Evolutionary conservation across 768 basidiomycete species (phyloP), one percentile per base, ranked within the genome.

Genomic region (Exsudoporus frostii): DNA sequence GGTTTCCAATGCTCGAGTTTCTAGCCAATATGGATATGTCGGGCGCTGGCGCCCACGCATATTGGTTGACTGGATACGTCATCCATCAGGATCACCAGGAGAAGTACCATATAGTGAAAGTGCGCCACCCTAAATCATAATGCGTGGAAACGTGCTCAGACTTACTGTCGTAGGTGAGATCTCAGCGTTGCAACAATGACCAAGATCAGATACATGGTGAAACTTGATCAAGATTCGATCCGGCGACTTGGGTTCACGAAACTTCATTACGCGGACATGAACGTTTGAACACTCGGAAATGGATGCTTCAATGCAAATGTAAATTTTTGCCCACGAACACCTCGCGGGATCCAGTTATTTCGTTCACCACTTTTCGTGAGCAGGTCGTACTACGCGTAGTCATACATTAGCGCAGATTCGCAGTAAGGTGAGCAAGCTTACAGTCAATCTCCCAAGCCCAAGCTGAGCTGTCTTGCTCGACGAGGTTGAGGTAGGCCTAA

Each of bases 361-460:
- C 15, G 46, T 32, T 76, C 54, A 79, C 78, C 78, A 79, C 62
- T 74, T 79, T 65, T 80, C 78, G 41, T 79, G 79, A n/a, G 78
- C 79, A 42, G 78, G 77, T 40, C 78, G 79, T 14, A 79, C 77
- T 78, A 42, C 1, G 2, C 48, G 8, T 22, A 20, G 22, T 25
- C 25, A 27, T n/a, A 24, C 6, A 45, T 46, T 1, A 49, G 32
- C 13, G 30, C 6, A 13, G 25, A 34, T 45, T 30, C n/a, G 24
- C 2, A 7, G 19, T 13, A 30, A 40, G 8, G 15, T 17, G 5
- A 40, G 22, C 19, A 45, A 3, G 71, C 86, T 73, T 62, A 89
- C 88, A 73, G 57, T 90, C 88, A 27, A 91, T 74, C 64, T 90
- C 88, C 86, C 87, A 91, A 9, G 86, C 84, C 85, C 80, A 87